A percentile compares a stretch with the other conserved stretches of the same genome.
phyloP scores from a whole-genome alignment of 306 rosid species.

The Cicer chorassanicum region DNA sequence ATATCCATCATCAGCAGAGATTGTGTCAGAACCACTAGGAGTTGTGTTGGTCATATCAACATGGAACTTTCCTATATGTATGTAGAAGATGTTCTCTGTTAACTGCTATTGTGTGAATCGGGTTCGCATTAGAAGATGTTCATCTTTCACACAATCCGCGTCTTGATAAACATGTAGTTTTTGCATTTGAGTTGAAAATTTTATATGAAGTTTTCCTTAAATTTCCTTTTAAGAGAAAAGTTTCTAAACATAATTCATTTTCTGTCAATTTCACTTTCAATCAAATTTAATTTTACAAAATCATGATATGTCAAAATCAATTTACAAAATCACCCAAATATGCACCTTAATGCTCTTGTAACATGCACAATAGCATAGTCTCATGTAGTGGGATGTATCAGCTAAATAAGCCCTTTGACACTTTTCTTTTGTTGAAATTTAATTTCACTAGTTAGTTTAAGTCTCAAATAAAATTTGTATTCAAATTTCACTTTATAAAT shows the following conservation, averaged over 20 bases:
- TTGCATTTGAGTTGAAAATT: too few relatives aligned
- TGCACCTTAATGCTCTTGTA: not conserved
- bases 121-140: slow-evolving; percentile 36
- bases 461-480: not conserved
- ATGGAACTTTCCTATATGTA: slow-evolving; percentile 89
- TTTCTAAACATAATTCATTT: not conserved
- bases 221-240: too few relatives aligned
- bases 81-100: slow-evolving; percentile 38
- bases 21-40: slow-evolving; percentile 88
- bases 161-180: not conserved
- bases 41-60: slow-evolving; percentile 89
- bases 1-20: slow-evolving; percentile 86
- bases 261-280: not conserved
- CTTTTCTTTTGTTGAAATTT: slow-evolving; percentile 4
- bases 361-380: not conserved
- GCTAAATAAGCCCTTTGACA: not conserved
- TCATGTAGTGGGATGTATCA: not conserved
- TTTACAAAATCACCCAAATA: not conserved
- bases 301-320: too few relatives aligned
- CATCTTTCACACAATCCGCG: slow-evolving; percentile 22
- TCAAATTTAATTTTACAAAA: not conserved
- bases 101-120: too few relatives aligned
- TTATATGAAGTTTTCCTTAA: too few relatives aligned
- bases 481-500: too few relatives aligned
- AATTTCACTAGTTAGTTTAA: slow-evolving; percentile 3